Conservation (phyloP, 164 flowering plant species). For the Malania oleifera region DNA sequence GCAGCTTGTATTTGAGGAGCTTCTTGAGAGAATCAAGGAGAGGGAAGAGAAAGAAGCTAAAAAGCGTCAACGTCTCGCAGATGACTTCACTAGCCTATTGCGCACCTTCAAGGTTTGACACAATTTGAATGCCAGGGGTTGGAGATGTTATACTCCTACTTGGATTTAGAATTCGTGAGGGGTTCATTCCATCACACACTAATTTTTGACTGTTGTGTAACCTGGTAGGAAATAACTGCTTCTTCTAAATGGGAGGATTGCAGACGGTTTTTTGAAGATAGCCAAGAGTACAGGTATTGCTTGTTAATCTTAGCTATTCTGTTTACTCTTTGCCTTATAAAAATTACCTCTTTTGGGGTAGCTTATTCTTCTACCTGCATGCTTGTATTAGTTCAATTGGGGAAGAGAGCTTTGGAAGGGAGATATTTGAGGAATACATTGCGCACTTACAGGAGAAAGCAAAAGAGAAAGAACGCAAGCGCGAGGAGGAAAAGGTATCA, state of each 20-base stretch:
- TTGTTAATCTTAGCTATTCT: not conserved
- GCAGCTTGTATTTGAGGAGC: slow-evolving; percentile 82
- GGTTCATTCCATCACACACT: too few relatives aligned
- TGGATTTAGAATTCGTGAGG: too few relatives aligned
- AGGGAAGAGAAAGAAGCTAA: slow-evolving; percentile 96
- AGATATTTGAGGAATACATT: slow-evolving; percentile 76
- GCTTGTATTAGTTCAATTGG: slow-evolving; percentile 46
- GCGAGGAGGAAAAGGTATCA: slow-evolving; percentile 92
- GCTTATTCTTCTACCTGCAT: not conserved
- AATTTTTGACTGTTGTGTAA: not conserved
- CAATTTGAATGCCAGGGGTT: not conserved
- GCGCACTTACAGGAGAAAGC: slow-evolving; percentile 68
- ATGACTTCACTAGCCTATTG: slow-evolving; percentile 68
- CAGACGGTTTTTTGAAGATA: slow-evolving; percentile 67
- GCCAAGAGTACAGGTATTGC: slow-evolving; percentile 71
- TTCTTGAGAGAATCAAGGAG: slow-evolving; percentile 76
- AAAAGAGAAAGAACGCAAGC: slow-evolving; percentile 88
- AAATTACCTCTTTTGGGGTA: not conserved
- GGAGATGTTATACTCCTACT: not conserved
- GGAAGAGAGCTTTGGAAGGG: slow-evolving; percentile 56
- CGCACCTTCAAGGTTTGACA: slow-evolving; percentile 55
- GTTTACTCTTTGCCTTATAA: not conserved
- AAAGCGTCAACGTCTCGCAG: slow-evolving; percentile 75
- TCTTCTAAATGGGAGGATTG: slow-evolving; percentile 85
- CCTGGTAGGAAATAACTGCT: slow-evolving; percentile 63